Base-by-base conservation (phyloP, 2,329 filamentous ascomycete species). In the Chaetomium globosum region DNA sequence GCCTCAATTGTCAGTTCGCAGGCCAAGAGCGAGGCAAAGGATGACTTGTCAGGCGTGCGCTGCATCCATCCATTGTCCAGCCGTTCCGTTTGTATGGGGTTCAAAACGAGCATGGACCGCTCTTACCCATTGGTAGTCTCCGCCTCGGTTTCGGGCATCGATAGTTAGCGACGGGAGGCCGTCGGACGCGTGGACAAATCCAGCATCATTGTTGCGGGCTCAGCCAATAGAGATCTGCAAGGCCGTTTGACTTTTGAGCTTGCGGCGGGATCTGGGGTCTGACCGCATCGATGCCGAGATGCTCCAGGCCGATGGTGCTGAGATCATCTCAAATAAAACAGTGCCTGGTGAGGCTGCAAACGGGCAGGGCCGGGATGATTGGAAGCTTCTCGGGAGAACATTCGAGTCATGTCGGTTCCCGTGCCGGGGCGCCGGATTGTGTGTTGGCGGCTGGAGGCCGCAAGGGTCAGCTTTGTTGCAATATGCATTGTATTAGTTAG, bases 241-340 rank as follows among this genome's bases (percentile, higher is more conserved):
- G 48, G 63, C 64, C 63, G 68, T 71, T 72, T 71, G 71, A 65
- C 59, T 39, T 39, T 58, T 67, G 65, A 67, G 64, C 57, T 63
- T 68, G 63, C 69, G 61, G 66, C 65, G 63, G 62, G 65, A 68
- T 72, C 68, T 71, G 54, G 63, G 62, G 67, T 67, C 61, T 67
- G 66, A 69, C 68, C 23, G 61, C 68, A 67, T 70, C 67, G 66
- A 69, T 68, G 67, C 58, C 59, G 66, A 65, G 48, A 64, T 65
- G 64, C 51, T 60, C 67, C 56, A 56, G 63, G 61, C 61, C 51
- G 65, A 28, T 63, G 56, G 57, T 63, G 66, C 36, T n/a, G 10
- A 23, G 10, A 12, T 21, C 10, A 21, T 43, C 63, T 58, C 69
- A 67, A 69, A 64, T 64, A 63, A 63, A 67, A 68, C 59, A 67